phyloP scores from a whole-genome alignment of 139 green algal species.

The Pleodorina starrii region DNA sequence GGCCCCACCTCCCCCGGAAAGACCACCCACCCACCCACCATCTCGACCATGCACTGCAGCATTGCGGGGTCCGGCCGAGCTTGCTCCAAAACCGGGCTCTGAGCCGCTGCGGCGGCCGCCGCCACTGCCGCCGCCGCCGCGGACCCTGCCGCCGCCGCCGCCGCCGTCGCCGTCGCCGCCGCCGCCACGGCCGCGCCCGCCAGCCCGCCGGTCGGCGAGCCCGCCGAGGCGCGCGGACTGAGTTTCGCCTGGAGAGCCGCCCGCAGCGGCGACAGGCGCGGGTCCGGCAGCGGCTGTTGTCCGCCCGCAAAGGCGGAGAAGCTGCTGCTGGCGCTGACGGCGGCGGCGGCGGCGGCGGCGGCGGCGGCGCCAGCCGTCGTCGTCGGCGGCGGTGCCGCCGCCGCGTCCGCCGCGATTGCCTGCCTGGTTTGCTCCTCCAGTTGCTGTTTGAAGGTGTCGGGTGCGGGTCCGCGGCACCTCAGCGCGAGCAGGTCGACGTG shows the following conservation, averaged over 20 bases:
- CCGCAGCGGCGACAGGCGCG: background rate
- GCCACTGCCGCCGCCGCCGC: background rate
- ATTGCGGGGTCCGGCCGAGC: slow-evolving; percentile 9
- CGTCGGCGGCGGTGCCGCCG: background rate
- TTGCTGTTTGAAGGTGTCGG: slow-evolving; percentile 53
- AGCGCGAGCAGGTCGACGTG: slow-evolving; percentile 44
- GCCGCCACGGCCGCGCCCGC: background rate
- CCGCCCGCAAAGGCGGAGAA: background rate
- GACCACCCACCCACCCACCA: slow-evolving; percentile 46
- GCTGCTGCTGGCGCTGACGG: background rate
- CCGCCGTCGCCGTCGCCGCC: background rate
- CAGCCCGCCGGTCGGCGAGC: too few relatives aligned
- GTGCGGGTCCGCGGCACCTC: slow-evolving; percentile 58
- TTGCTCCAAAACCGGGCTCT: background rate
- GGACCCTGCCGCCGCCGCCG: background rate
- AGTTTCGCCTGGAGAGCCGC: background rate
- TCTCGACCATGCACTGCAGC: slow-evolving; percentile 39
- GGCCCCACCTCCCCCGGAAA: too few relatives aligned
- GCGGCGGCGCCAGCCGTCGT: background rate
- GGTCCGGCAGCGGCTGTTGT: background rate
- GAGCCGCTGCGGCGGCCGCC: background rate
- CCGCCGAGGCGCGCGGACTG: too few relatives aligned
- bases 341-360: background rate
- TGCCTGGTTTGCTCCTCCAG: slow-evolving; percentile 44
- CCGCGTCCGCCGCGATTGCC: background rate